These are phyloP conservation scores for Chlorencoelia australis DNA, from an alignment of 2,329 filamentous ascomycete species.

Conservation along the genomic window DNA sequence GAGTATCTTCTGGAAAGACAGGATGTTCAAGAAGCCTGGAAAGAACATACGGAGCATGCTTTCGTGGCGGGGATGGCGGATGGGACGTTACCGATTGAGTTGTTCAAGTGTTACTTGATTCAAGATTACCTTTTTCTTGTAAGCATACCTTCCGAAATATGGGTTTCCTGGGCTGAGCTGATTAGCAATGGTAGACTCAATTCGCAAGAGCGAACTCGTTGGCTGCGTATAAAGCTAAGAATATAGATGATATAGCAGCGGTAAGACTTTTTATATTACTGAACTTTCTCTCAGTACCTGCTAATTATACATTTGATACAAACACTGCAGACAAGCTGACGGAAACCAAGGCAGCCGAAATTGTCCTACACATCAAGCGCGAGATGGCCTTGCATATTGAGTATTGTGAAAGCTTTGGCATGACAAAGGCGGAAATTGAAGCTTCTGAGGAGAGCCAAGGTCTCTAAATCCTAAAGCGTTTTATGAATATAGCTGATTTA, in stretches of 20 bases:
- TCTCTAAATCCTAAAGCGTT: constrained; percentile 31
- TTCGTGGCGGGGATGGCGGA: constrained; percentile 72
- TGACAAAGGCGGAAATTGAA: constrained; percentile 64
- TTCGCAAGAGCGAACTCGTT: constrained; percentile 82
- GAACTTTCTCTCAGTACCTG: too few species aligned
- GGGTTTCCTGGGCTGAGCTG: constrained; percentile 3
- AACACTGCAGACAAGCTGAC: background rate
- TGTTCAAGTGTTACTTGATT: constrained; percentile 80
- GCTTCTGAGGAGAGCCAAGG: constrained; percentile 64
- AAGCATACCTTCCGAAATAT: constrained; percentile 16
- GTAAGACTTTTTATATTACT: constrained; percentile 45
- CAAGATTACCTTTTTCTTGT: constrained; percentile 91
- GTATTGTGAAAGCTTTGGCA: constrained; percentile 74
- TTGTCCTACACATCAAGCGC: constrained; percentile 65
- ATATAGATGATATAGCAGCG: constrained; percentile 59
- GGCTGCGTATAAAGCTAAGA: constrained; percentile 73
- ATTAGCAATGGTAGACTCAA: constrained; percentile 47
- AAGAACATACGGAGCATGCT: constrained; percentile 65
- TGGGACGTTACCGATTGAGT: constrained; percentile 62
- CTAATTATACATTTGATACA: too few species aligned
- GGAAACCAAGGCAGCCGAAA: constrained; percentile 45
- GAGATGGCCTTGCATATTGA: constrained; percentile 75
- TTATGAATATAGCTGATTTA: too few species aligned
- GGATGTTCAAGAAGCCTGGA: constrained; percentile 67
- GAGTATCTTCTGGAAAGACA: constrained; percentile 70